These are phyloP conservation scores for Erodium chrysanthum DNA, from an alignment of 441 rosid genomes.

Conservation along the genomic window DNA sequence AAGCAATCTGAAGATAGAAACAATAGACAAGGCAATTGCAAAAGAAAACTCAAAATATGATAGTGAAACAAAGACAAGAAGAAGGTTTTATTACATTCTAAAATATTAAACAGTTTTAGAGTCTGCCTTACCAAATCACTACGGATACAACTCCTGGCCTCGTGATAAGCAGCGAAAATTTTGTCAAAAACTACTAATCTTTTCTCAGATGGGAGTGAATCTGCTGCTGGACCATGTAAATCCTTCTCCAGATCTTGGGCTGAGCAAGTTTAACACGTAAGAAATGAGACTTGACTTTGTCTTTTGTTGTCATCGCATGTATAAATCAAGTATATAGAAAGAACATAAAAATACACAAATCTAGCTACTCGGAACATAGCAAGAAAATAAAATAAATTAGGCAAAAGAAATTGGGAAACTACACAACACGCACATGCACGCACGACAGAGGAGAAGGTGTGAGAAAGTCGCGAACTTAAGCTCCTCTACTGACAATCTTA, in stretches of 20 bases:
- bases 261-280: constrained; percentile 25
- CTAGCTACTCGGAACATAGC: background rate
- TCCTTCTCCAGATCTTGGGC: constrained; percentile 98
- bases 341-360: background rate
- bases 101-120: background rate
- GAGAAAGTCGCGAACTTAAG: too few relatives aligned
- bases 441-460: background rate
- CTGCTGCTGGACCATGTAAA: constrained; percentile 63
- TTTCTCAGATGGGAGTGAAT: constrained; percentile 70
- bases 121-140: constrained; percentile 65
- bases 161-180: constrained; percentile 77
- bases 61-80: background rate
- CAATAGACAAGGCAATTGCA: background rate
- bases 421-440: background rate
- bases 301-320: background rate
- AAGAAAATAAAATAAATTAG: background rate
- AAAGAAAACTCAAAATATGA: background rate
- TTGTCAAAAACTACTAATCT: constrained; percentile 68
- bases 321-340: background rate
- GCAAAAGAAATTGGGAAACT: background rate
- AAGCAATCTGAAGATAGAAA: constrained; percentile 17
- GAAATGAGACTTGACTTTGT: background rate
- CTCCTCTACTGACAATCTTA: background rate
- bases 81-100: background rate
- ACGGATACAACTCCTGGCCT: constrained; percentile 83